A percentile compares a stretch with the other conserved stretches of the same genome.
Evolutionary conservation across 2,329 filamentous ascomycete species (phyloP).

Genomic region (Curvularia spicifera): DNA sequence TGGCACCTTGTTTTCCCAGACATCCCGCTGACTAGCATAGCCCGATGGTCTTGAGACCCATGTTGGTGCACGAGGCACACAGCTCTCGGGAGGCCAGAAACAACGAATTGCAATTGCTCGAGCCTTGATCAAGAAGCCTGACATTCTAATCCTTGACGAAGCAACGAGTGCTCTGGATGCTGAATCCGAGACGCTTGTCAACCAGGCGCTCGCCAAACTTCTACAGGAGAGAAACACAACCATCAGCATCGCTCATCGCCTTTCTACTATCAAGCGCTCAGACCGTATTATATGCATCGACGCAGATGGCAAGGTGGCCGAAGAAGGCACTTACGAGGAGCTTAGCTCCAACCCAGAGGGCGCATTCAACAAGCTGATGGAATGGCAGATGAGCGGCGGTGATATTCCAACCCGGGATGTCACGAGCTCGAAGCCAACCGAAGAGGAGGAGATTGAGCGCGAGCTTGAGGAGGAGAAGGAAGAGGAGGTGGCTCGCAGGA

Average conservation of each 20-base stretch:
- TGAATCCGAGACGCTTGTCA: slow-evolving; percentile 95
- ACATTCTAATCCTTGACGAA: slow-evolving; percentile 96
- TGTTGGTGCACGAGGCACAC: slow-evolving; percentile 88
- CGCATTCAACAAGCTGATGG: slow-evolving; percentile 94
- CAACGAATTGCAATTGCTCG: slow-evolving; percentile 97
- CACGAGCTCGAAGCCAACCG: slow-evolving; percentile 49
- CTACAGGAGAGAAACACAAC: slow-evolving; percentile 91
- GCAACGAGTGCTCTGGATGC: slow-evolving; percentile 93
- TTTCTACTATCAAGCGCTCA: slow-evolving; percentile 95
- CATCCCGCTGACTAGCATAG: slow-evolving; percentile 46
- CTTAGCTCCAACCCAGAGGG: slow-evolving; percentile 76
- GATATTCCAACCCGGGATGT: slow-evolving; percentile 55
- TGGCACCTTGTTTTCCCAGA: neutral
- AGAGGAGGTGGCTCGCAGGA: slow-evolving; percentile 39
- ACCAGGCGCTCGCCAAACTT: slow-evolving; percentile 81
- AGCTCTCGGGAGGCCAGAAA: slow-evolving; percentile 95
- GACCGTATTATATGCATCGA: slow-evolving; percentile 93
- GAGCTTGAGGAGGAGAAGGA: slow-evolving; percentile 49
- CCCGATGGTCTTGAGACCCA: slow-evolving; percentile 94
- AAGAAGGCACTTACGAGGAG: slow-evolving; percentile 82
- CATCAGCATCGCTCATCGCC: slow-evolving; percentile 93
- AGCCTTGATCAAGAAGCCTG: slow-evolving; percentile 91
- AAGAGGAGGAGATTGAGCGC: slow-evolving; percentile 59
- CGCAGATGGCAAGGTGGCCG: slow-evolving; percentile 84
- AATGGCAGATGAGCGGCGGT: slow-evolving; percentile 95